Percentiles rank a stretch among this genome's conserved stretches.
Conservation (phyloP, 2,329 filamentous ascomycete genomes). For the Aspergillus bombycis region DNA sequence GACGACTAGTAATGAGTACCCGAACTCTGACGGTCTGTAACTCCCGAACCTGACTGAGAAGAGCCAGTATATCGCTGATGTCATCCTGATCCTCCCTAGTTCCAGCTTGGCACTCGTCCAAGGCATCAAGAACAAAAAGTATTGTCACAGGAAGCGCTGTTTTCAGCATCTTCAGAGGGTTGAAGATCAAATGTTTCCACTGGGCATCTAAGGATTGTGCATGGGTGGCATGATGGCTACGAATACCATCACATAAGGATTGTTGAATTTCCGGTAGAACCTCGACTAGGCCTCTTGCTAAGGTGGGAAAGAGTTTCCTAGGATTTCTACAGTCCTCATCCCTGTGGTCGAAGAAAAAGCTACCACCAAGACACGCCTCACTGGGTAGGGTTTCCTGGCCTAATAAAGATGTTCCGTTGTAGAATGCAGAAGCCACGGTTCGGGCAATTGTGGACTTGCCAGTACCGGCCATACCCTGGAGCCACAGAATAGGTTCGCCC, state of each 20-base stretch:
- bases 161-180: neutral
- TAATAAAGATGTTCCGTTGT: neutral
- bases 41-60: neutral
- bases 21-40: neutral
- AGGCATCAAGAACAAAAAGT: neutral
- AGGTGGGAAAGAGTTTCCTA: conserved; percentile 28
- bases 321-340: conserved; percentile 24
- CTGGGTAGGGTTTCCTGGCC: conserved; percentile 1
- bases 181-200: neutral
- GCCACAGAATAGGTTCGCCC: conserved; percentile 31
- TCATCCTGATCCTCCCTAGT: neutral
- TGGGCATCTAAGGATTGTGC: neutral
- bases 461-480: conserved; percentile 38
- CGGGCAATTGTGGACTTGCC: conserved; percentile 39
- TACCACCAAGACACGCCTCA: conserved; percentile 26
- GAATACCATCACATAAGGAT: neutral
- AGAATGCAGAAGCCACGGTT: conserved; percentile 22
- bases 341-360: conserved; percentile 35
- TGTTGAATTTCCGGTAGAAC: neutral
- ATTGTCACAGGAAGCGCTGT: neutral
- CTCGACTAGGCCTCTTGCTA: conserved; percentile 24
- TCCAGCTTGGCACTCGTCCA: neutral
- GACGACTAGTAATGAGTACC: neutral
- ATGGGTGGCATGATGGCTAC: neutral
- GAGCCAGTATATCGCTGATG: neutral